Base-by-base conservation (phyloP, 768 basidiomycete species). In the Tulasnella sp. region DNA sequence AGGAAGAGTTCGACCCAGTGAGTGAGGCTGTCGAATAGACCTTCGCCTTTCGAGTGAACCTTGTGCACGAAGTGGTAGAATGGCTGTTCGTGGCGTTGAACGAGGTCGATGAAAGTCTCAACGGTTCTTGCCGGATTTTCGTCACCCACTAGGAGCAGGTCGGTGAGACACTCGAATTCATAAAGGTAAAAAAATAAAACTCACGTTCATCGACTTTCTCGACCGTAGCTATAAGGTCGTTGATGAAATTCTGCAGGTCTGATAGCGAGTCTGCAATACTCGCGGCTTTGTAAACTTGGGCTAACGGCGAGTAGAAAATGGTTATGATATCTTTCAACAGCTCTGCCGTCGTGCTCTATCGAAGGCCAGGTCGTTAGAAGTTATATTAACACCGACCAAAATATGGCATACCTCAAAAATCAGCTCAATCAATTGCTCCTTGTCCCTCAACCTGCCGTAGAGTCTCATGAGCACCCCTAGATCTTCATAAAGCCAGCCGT, bases 51-150 rank as follows among this genome's bases (percentile, higher is more conserved):
- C 67, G 94, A 91, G 81, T 99, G 97, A 1, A 99, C 97, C 80
- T 97, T 97, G 88, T 99, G 95, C 36, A 99, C 96, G 81, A 99
- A 99, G 76, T 87, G 86, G 85, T 99, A 99, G 85, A 99, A 99
- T 0, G 94, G 84, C 81, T 96, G 94, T 80, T 99, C 96, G 82
- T 99, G 97, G 17, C 97, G 89, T 80, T 92, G 89, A 39, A 99
- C 91, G 31, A 99, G 90, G 81, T 94, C 90, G 79, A 99, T 94
- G 81, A 99, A 99, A 1, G 89, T 89, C 82, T 97, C 93, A 4
- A 99, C 97, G 6, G 95, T 97, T 42, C 86, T 84, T 67, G 89
- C 88, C 0, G 97, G 93, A 78, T 98, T 92, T 75, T 91, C 90
- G 82, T 92, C 91, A 78, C 88, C 89, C 74, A 93, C 95, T 97